Evolutionary conservation across 768 basidiomycete genomes (phyloP).

Genomic region (Suillus sp.): DNA sequence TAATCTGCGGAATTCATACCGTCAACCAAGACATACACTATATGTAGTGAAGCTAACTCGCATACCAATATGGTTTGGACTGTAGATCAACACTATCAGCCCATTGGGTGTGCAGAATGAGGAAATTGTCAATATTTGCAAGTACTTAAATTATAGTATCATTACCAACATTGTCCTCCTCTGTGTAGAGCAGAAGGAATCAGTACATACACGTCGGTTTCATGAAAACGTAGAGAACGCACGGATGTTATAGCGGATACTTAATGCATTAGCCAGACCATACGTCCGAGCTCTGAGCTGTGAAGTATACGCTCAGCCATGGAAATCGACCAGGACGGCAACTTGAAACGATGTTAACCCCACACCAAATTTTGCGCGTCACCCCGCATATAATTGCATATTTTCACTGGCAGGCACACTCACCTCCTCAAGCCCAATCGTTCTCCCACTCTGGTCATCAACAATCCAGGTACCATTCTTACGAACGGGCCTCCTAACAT

Average conservation of each 20-base stretch:
- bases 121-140: neutral
- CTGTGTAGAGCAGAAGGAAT: conserved; percentile 23
- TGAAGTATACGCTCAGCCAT: neutral
- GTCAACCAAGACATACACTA: neutral
- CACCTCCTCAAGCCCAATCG: conserved; percentile 41
- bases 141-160: neutral
- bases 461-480: conserved; percentile 40
- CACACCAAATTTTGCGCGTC: neutral
- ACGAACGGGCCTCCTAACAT: conserved; percentile 32
- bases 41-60: neutral
- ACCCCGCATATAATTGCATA: neutral
- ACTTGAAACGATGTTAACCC: neutral
- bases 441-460: conserved; percentile 41
- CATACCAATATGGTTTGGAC: conserved; percentile 67
- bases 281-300: conserved; percentile 39
- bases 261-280: conserved; percentile 43
- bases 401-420: conserved; percentile 8
- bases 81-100: conserved; percentile 61
- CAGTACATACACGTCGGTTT: neutral
- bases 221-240: conserved; percentile 15
- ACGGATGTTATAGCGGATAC: conserved; percentile 37
- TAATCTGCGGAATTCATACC: conserved; percentile 43
- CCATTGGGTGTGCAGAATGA: conserved; percentile 17
- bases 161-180: conserved; percentile 43
- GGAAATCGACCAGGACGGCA: neutral